Conservation (phyloP, 2,329 filamentous ascomycete genomes). For the Apiospora saccharicola region DNA sequence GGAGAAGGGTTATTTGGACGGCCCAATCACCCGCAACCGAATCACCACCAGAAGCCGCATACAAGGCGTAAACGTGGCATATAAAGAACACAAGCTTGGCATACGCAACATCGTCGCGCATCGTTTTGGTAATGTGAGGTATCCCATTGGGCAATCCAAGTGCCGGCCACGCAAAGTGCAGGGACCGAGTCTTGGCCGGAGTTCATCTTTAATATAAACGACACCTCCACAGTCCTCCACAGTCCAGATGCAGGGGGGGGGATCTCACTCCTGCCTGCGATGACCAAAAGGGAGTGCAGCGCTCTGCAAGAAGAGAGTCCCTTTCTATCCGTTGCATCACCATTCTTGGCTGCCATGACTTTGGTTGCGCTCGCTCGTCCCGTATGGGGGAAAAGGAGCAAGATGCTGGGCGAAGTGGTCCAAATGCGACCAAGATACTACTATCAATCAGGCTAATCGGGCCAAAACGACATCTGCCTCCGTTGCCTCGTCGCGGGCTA, state of each 20-base stretch:
- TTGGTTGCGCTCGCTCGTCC: not conserved
- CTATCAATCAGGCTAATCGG: conserved; percentile 3
- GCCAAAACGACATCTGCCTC: not conserved
- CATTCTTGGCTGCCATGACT: not conserved
- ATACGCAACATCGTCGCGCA: not conserved
- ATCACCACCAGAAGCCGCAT: not conserved
- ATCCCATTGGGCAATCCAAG: conserved; percentile 1
- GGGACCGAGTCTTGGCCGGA: not conserved
- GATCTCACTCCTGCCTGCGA: not conserved
- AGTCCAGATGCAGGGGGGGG: not conserved
- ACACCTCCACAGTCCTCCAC: not conserved
- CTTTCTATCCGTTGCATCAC: not conserved
- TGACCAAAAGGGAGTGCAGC: conserved; percentile 1
- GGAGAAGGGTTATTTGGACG: not conserved
- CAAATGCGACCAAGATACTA: not conserved
- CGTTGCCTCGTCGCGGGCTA: conserved; percentile 2
- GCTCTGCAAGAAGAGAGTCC: not conserved
- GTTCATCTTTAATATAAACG: not conserved
- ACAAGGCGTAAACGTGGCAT: not conserved
- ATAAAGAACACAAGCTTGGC: no score
- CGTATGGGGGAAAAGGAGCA: not conserved
- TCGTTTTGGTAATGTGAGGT: not conserved
- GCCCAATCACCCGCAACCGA: not conserved
- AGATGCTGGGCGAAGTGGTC: not conserved
- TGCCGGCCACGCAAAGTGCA: not conserved